These are phyloP conservation scores for Talaromyces sp. DNA, from an alignment of 2,329 filamentous ascomycete genomes.

Conservation along the genomic window DNA sequence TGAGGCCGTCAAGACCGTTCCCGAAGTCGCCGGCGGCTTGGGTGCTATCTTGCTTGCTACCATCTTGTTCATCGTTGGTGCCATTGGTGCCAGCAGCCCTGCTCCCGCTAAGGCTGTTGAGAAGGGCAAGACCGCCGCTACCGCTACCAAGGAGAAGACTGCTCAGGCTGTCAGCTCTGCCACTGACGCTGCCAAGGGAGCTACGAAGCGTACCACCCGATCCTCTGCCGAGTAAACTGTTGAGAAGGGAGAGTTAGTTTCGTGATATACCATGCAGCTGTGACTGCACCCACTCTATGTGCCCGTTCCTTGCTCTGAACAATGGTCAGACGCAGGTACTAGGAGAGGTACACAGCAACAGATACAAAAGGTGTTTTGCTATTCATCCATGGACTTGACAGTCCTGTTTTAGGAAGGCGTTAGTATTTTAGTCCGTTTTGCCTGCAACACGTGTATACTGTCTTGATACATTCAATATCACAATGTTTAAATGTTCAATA, in stretches of 20 bases:
- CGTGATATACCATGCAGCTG: background rate
- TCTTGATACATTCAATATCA: slow-evolving; percentile 1
- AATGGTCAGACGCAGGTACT: background rate
- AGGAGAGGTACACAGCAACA: background rate
- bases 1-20: slow-evolving; percentile 82
- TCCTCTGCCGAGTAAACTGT: slow-evolving; percentile 39
- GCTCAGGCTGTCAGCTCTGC: slow-evolving; percentile 61
- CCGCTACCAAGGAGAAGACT: slow-evolving; percentile 61
- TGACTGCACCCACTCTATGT: background rate
- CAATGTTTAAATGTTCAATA: background rate
- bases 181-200: slow-evolving; percentile 73
- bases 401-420: slow-evolving; percentile 7
- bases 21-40: slow-evolving; percentile 82
- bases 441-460: background rate
- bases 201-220: slow-evolving; percentile 60
- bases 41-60: slow-evolving; percentile 68
- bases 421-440: background rate
- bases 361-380: background rate
- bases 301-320: background rate
- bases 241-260: background rate
- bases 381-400: background rate
- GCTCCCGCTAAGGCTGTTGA: slow-evolving; percentile 63
- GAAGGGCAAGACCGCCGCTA: slow-evolving; percentile 72
- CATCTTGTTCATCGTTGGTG: slow-evolving; percentile 66
- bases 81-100: slow-evolving; percentile 63